Evolutionary conservation across 2,329 filamentous ascomycete genomes (phyloP).

Genomic region (Nemania serpens): DNA sequence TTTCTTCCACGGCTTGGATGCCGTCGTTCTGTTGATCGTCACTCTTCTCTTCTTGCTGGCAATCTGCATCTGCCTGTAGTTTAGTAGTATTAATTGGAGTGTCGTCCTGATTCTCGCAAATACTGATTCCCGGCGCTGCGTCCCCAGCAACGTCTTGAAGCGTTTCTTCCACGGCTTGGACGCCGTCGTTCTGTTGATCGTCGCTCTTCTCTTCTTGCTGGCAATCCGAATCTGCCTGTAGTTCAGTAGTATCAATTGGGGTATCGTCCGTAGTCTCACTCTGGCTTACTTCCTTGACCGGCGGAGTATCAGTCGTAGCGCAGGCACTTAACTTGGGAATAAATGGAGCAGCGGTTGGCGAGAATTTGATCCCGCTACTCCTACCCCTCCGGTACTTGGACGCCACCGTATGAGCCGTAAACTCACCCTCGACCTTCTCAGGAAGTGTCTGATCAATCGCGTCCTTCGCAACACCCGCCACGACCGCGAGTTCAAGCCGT

Average conservation of each 20-base stretch:
- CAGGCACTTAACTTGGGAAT: not conserved
- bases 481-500: slow-evolving; percentile 20
- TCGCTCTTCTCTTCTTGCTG: not conserved
- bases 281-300: not conserved
- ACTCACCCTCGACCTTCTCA: not conserved
- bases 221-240: not conserved
- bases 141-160: no score
- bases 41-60: no score
- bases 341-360: slow-evolving; percentile 1
- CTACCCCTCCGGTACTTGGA: not conserved
- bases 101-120: no score
- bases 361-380: not conserved
- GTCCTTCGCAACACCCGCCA: slow-evolving; percentile 10
- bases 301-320: not conserved
- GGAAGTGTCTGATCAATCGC: slow-evolving; percentile 19
- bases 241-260: no score
- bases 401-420: slow-evolving; percentile 1
- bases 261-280: not conserved
- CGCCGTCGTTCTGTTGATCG: not conserved
- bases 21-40: not conserved
- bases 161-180: not conserved
- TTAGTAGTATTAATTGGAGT: no score
- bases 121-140: no score
- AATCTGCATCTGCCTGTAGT: not conserved
- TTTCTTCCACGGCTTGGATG: not conserved